phyloP scores from a whole-genome alignment of 352 stramenopile genomes.

The Globisporangium mamillatum region DNA sequence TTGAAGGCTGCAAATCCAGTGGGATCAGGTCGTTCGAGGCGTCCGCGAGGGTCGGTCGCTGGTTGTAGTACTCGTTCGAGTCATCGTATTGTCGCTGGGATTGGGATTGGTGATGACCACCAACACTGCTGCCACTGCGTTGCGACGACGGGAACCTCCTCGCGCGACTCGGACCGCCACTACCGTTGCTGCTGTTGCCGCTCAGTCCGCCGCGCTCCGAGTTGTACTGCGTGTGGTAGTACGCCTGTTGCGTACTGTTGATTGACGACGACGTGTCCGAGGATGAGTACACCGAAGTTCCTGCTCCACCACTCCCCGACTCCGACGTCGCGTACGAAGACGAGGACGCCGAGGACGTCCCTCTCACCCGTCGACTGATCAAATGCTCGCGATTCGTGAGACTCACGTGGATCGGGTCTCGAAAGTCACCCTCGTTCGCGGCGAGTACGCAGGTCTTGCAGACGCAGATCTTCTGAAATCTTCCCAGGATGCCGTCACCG shows the following conservation, averaged over 20 bases:
- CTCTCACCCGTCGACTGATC: conserved; percentile 1
- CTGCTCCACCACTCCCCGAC: neutral
- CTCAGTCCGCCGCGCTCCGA: neutral
- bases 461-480: conserved; percentile 41
- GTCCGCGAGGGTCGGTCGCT: conserved; percentile 9
- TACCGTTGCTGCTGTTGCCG: neutral
- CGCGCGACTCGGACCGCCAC: neutral
- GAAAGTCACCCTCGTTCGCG: conserved; percentile 33
- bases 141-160: neutral
- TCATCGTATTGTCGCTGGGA: neutral
- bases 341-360: conserved; percentile 8
- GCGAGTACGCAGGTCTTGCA: conserved; percentile 39
- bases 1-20: conserved; percentile 1
- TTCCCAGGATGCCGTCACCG: conserved; percentile 33
- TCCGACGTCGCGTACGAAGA: conserved; percentile 13
- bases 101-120: too few relatives aligned
- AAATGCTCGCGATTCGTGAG: conserved; percentile 15
- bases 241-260: conserved; percentile 6
- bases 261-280: neutral
- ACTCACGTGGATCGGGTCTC: conserved; percentile 17
- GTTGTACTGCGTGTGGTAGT: conserved; percentile 16
- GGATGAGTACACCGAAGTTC: conserved; percentile 9
- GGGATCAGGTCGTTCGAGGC: conserved; percentile 18
- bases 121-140: neutral
- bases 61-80: neutral